Conservation (phyloP, 2,329 filamentous ascomycete genomes). For the Cercospora beticola region DNA sequence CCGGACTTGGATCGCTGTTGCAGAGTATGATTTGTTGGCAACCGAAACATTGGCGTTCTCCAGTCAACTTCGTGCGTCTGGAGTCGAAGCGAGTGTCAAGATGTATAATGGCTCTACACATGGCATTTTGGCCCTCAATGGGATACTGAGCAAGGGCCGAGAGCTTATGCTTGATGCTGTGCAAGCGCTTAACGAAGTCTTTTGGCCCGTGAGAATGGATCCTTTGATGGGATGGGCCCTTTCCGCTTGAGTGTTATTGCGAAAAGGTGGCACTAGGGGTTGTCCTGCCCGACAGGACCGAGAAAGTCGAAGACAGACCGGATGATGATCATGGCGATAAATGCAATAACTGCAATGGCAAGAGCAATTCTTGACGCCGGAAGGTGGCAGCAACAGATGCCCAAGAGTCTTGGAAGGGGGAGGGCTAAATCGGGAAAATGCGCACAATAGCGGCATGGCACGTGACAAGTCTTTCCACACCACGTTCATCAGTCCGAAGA, state of each 20-base stretch:
- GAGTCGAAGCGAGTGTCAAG: slow-evolving; percentile 21
- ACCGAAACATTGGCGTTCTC: slow-evolving; percentile 25
- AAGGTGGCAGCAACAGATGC: not conserved
- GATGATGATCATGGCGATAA: not conserved
- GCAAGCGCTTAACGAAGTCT: slow-evolving; percentile 17
- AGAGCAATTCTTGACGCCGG: not conserved
- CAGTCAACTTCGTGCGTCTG: slow-evolving; percentile 16
- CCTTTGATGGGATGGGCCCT: slow-evolving; percentile 15
- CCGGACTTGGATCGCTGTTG: slow-evolving; percentile 25
- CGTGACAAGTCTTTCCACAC: not conserved
- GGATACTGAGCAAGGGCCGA: slow-evolving; percentile 19
- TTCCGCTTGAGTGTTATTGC: slow-evolving; percentile 4
- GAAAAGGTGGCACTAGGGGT: no score
- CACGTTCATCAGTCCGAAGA: not conserved
- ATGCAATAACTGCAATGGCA: not conserved
- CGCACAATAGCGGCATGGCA: not conserved
- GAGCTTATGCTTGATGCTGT: slow-evolving; percentile 26
- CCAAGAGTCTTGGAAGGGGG: not conserved
- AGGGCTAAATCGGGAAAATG: not conserved
- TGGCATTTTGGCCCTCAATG: slow-evolving; percentile 22
- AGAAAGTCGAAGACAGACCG: not conserved
- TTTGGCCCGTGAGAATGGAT: slow-evolving; percentile 21
- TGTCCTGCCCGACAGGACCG: not conserved
- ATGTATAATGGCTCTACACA: slow-evolving; percentile 26
- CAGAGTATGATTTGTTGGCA: slow-evolving; percentile 24